Evolutionary conservation across 202 grass and related monocot species (phyloP).

Genomic region (Schoenoplectus tabernaemontani): DNA sequence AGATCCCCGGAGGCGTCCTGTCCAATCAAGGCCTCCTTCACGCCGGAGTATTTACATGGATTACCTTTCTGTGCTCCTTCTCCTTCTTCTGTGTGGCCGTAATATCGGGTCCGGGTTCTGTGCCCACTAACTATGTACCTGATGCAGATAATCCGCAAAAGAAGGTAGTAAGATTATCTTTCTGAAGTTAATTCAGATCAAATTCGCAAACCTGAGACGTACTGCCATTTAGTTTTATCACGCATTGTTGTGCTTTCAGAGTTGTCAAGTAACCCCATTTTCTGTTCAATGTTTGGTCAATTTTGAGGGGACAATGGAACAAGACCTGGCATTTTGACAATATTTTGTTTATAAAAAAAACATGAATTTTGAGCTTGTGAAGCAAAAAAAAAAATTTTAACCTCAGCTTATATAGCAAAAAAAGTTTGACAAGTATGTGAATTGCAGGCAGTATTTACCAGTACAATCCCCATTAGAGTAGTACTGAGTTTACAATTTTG

Average conservation of each 20-base stretch:
- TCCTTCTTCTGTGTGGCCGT: conserved; percentile 61
- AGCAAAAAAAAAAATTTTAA: neutral
- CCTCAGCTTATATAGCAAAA: neutral
- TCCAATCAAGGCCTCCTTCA: conserved; percentile 36
- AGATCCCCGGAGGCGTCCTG: conserved; percentile 50
- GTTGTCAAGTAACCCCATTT: neutral
- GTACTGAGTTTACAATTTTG: neutral
- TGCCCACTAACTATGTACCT: conserved; percentile 47
- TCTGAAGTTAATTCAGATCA: neutral
- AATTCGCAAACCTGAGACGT: neutral
- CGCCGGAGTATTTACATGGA: conserved; percentile 46
- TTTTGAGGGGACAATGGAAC: neutral
- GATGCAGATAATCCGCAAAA: conserved; percentile 55
- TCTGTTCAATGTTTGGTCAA: neutral
- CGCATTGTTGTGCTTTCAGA: neutral
- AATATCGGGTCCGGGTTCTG: conserved; percentile 43
- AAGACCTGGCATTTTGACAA: neutral
- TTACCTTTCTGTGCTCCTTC: conserved; percentile 51
- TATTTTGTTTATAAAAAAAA: neutral
- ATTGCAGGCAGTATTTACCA: neutral
- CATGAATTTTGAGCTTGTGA: neutral
- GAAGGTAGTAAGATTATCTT: conserved; percentile 26
- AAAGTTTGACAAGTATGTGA: neutral
- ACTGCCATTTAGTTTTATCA: neutral
- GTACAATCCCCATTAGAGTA: neutral